Evolutionary conservation across 2,329 filamentous ascomycete genomes (phyloP).

Genomic region (Geosmithia flava): DNA sequence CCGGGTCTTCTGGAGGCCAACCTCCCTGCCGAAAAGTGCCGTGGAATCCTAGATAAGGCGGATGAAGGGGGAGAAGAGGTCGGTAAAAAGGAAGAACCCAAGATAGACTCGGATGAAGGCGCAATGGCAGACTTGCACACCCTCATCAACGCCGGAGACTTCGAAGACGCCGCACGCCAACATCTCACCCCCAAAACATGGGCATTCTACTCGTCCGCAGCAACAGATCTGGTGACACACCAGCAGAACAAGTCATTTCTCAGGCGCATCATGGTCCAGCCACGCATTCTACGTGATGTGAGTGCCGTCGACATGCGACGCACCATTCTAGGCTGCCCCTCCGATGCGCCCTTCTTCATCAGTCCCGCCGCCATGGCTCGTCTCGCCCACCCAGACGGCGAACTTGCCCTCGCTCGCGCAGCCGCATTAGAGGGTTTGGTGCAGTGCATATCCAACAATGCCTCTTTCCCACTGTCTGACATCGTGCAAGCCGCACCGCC

Average conservation of each 20-base stretch:
- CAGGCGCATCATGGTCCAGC: slow-evolving; percentile 37
- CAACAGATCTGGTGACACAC: slow-evolving; percentile 37
- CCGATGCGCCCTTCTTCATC: slow-evolving; percentile 9
- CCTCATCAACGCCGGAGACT: slow-evolving; percentile 35
- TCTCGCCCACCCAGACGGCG: slow-evolving; percentile 21
- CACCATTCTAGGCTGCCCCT: slow-evolving; percentile 7
- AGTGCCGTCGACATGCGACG: slow-evolving; percentile 18
- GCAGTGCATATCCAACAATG: slow-evolving; percentile 33
- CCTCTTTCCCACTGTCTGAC: slow-evolving; percentile 31
- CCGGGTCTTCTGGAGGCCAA: slow-evolving; percentile 21
- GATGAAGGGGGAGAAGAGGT: neutral
- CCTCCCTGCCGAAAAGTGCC: slow-evolving; percentile 15
- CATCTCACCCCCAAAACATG: slow-evolving; percentile 33
- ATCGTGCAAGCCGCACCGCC: slow-evolving; percentile 22
- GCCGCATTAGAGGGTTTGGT: slow-evolving; percentile 18
- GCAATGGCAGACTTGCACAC: slow-evolving; percentile 22
- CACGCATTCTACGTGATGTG: slow-evolving; percentile 35
- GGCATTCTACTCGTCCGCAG: slow-evolving; percentile 42
- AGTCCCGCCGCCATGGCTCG: slow-evolving; percentile 9
- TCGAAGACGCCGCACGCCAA: slow-evolving; percentile 31
- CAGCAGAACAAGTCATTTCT: slow-evolving; percentile 34
- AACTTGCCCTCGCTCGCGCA: slow-evolving; percentile 34
- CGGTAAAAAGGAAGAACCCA: neutral
- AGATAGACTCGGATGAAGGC: neutral
- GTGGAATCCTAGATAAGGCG: neutral